Evolutionary conservation across 2,329 filamentous ascomycete species (phyloP).

Genomic region (Stachybotrys chlorohalonatus): DNA sequence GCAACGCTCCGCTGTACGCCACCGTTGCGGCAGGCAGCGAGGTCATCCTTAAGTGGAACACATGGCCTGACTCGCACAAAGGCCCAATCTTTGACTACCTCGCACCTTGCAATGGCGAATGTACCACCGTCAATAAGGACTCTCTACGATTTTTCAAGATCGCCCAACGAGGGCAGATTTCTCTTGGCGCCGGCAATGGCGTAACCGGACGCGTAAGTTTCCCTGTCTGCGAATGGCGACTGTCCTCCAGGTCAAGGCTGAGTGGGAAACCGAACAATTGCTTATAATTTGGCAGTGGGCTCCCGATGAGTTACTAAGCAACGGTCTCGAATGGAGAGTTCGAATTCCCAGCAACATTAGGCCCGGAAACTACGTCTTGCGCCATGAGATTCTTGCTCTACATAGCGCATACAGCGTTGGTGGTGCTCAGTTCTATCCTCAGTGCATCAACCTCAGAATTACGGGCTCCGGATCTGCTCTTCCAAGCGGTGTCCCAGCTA

Average conservation of each 20-base stretch:
- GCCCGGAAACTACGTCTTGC: slow-evolving; percentile 1
- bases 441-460: slow-evolving; percentile 1
- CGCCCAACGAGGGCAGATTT: background rate
- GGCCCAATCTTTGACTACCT: slow-evolving; percentile 1
- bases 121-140: background rate
- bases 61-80: slow-evolving; percentile 1
- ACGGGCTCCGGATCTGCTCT: background rate
- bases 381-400: slow-evolving; percentile 1
- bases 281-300: background rate
- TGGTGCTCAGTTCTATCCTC: slow-evolving; percentile 1
- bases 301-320: background rate
- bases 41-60: background rate
- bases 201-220: background rate
- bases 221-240: background rate
- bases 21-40: background rate
- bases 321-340: background rate
- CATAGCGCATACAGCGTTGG: background rate
- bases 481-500: background rate
- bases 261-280: background rate
- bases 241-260: background rate
- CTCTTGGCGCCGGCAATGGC: background rate
- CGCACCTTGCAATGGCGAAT: background rate
- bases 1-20: background rate
- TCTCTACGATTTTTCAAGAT: slow-evolving; percentile 1
- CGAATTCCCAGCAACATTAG: background rate